phyloP scores from a whole-genome alignment of 2,329 filamentous ascomycete genomes.

The Cryphonectria parasitica region DNA sequence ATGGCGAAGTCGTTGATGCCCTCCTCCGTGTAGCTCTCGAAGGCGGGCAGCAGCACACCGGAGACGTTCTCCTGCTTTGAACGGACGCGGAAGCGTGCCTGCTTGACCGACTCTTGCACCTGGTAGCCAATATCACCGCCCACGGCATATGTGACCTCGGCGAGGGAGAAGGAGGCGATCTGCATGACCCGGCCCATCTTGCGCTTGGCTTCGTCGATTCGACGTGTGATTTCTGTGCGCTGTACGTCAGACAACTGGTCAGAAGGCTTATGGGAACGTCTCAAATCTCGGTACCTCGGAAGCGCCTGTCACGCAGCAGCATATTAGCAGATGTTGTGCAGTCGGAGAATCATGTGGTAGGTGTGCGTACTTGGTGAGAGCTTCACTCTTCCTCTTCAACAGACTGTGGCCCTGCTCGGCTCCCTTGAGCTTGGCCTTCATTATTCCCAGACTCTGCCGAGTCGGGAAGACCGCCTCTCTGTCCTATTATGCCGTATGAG shows the following conservation, averaged over 20 bases:
- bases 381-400: conserved; percentile 97
- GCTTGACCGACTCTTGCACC: conserved; percentile 93
- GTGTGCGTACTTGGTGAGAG: conserved; percentile 85
- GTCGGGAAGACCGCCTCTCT: conserved; percentile 97
- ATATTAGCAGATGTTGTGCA: not conserved
- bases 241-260: conserved; percentile 9
- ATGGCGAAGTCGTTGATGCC: conserved; percentile 94
- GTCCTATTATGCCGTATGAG: conserved; percentile 59
- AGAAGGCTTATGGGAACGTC: not conserved
- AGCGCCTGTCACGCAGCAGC: conserved; percentile 62
- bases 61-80: conserved; percentile 99
- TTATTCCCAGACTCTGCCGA: conserved; percentile 91
- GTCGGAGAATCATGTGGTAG: conserved; percentile 18
- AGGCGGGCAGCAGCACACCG: conserved; percentile 89
- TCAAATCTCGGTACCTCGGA: conserved; percentile 68
- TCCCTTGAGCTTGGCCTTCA: conserved; percentile 98
- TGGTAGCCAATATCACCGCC: conserved; percentile 96
- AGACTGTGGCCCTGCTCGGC: conserved; percentile 90
- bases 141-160: conserved; percentile 96
- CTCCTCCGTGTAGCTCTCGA: conserved; percentile 88
- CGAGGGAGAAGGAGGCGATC: conserved; percentile 95
- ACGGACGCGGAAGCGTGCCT: conserved; percentile 87
- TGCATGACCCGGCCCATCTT: conserved; percentile 99
- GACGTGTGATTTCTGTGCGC: conserved; percentile 81
- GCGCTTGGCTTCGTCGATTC: conserved; percentile 97